Base-by-base conservation (phyloP, 352 stramenopile genomes). In the Phytopythium litorale region DNA sequence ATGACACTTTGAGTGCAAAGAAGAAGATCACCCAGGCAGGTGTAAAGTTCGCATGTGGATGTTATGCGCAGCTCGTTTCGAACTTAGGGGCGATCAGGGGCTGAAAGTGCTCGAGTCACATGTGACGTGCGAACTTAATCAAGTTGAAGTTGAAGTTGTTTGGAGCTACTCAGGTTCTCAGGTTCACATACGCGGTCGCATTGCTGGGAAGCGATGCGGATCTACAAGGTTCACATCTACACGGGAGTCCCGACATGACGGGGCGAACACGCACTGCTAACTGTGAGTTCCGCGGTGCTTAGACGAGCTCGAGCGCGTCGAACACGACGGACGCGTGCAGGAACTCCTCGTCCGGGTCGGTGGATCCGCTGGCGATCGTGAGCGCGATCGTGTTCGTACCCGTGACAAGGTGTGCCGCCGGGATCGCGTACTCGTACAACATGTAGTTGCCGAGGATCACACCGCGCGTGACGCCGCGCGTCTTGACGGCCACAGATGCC, bases 241-340 rank as follows among this genome's bases (percentile, higher is more conserved):
- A 43, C 37, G 15, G 13, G 35, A 9, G 35, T 15, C 7, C 37
- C 15, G 2, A 18, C 4, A 9, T 7, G 37, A 1, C 12, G 13
- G 13, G 37, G 13, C 37, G 12, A 13, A 32, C 28, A 32, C 5
- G 7, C 28, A 7, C 3, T 7, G 8, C 35, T 40, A 40, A 15
- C 35, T 16, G 35, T 9, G 35, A 13, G 9, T 40, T 40, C 35
- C 35, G 15, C 16, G 18, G 40, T 16, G 1, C 23, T 64, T 72
- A 83, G 3, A 66, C 68, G 1, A 84, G 65, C 35, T 83, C 72
- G 18, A 86, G 64, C 4, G 76, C 76, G 32, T 86, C 76, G 50
- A 81, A 86, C 13, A 83, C 75, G 4, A 86, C 70, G 2, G 66
- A 71, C 3, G 77, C 72, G 51, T 68, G 68, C n/a, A 86, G 60